Percentiles rank a stretch among this genome's conserved stretches.
These are phyloP conservation scores for Pythium utonaiense DNA, from an alignment of 352 stramenopile species.

Conservation along the genomic window DNA sequence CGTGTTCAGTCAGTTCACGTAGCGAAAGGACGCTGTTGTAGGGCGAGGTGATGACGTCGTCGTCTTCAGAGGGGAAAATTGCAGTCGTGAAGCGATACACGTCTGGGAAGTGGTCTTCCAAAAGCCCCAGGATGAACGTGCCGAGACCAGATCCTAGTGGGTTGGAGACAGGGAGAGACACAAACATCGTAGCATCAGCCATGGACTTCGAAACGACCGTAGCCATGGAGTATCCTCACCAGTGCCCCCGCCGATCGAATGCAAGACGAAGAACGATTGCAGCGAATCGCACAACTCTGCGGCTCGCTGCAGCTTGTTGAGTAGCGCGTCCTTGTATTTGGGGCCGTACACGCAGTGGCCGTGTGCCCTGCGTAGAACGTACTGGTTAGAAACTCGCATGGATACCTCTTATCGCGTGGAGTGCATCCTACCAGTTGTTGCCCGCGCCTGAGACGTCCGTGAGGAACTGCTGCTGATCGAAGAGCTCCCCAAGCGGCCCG, in stretches of 20 bases:
- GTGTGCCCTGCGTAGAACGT: slow-evolving; percentile 53
- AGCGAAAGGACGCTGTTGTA: slow-evolving; percentile 90
- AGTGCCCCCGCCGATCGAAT: slow-evolving; percentile 91
- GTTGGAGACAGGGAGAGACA: too few relatives aligned
- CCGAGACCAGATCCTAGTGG: slow-evolving; percentile 84
- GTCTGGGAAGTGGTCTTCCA: slow-evolving; percentile 85
- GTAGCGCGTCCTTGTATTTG: slow-evolving; percentile 81
- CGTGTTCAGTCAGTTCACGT: slow-evolving; percentile 79
- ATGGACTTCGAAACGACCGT: too few relatives aligned
- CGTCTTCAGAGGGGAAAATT: slow-evolving; percentile 84
- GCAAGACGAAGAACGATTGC: slow-evolving; percentile 91
- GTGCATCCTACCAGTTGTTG: slow-evolving; percentile 83
- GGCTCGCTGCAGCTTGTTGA: slow-evolving; percentile 63
- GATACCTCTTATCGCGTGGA: not conserved
- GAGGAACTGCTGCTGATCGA: slow-evolving; percentile 85
- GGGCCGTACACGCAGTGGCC: slow-evolving; percentile 87
- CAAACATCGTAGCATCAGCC: too few relatives aligned
- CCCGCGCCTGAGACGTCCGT: slow-evolving; percentile 87
- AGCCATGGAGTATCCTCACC: slow-evolving; percentile 26
- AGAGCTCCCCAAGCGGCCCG: slow-evolving; percentile 83
- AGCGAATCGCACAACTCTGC: slow-evolving; percentile 89
- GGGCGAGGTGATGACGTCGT: slow-evolving; percentile 91
- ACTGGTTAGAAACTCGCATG: not conserved
- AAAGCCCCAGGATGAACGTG: slow-evolving; percentile 82
- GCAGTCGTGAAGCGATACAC: slow-evolving; percentile 81